Evolutionary conservation across 2,329 filamentous ascomycete species (phyloP), one percentile per base, ranked within the genome.

Genomic region (Diaporthe citri): DNA sequence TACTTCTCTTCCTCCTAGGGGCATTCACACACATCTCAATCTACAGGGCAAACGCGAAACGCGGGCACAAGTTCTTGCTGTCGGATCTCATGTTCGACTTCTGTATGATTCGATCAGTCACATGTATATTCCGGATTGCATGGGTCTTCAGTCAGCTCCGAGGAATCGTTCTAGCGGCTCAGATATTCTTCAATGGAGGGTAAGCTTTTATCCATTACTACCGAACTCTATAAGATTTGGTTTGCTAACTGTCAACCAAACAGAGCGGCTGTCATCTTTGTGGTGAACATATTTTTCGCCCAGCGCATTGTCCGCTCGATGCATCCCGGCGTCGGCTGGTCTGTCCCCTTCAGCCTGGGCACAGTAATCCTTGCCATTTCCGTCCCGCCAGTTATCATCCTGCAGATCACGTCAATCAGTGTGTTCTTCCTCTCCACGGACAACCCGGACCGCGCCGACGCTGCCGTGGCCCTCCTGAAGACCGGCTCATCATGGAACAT

Each of bases 221-320:
- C 17, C 74, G 6, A 75, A 17, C 4, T 15, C 4, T 15, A 4
- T 39, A n/a, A 28, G 22, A 25, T 13, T n/a, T 39, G 7, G 3
- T 15, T 25, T 59, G 36, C 66, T 74, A 39, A 71, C 22, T 28
- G 34, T 41, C 25, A 22, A n/a, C 34, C 3, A n/a, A 57, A 5
- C 43, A 82, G 84, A 31, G 81, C 83, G 13, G 78, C 83, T 8
- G 72, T 84, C 17, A 43, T 84, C 25, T 85, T 84, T 64, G 77
- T 83, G 41, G 77, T 84, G 75, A 85, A 85, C 76, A 79, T 85
- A 25, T 80, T 85, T 75, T 83, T 85, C 72, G 81, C 82, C 2
- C 84, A 84, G 75, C 83, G 84, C 56, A 79, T 86, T 36, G 76
- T 85, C 4, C 83, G 84, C 59, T 82, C 84, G 2, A 81, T 82